A percentile compares a stretch with the other conserved stretches of the same genome.
These are phyloP conservation scores for Fusarium clavum DNA, from an alignment of 2,329 filamentous ascomycete species.

Conservation along the genomic window DNA sequence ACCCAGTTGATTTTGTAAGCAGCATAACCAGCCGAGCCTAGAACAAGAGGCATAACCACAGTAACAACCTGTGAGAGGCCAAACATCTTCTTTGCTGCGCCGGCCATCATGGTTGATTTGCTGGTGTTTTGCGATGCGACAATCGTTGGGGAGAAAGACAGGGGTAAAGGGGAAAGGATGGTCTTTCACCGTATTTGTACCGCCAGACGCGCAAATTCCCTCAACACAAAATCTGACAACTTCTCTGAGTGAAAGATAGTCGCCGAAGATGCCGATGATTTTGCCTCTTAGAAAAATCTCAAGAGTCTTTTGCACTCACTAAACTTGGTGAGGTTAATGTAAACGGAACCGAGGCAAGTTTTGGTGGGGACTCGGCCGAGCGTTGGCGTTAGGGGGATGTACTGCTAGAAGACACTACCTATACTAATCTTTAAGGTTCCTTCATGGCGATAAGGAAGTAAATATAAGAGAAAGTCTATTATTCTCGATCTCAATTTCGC, in stretches of 20 bases:
- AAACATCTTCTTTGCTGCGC: conserved; percentile 50
- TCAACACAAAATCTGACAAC: not conserved
- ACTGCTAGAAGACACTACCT: not conserved
- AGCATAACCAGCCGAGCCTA: conserved; percentile 60
- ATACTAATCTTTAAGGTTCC: not conserved
- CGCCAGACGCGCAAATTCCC: not conserved
- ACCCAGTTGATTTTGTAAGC: conserved; percentile 59
- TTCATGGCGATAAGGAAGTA: not conserved
- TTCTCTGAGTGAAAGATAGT: not conserved
- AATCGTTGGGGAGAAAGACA: conserved; percentile 1
- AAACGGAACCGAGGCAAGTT: conserved; percentile 37
- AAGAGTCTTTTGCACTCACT: conserved; percentile 6
- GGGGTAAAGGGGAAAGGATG: not conserved
- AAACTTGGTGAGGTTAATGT: conserved; percentile 4
- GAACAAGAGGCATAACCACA: conserved; percentile 56
- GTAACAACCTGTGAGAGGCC: conserved; percentile 52
- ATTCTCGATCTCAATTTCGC: not conserved
- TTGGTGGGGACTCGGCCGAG: conserved; percentile 26
- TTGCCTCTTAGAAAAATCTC: conserved; percentile 6
- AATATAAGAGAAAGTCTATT: not conserved
- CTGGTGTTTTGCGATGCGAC: conserved; percentile 15
- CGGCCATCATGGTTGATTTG: conserved; percentile 47
- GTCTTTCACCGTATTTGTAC: conserved; percentile 10
- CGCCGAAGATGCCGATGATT: conserved; percentile 8
- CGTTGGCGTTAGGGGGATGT: conserved; percentile 15